These are phyloP conservation scores for Xylaria telfairii DNA, from an alignment of 495 filamentous ascomycete genomes.

Conservation along the genomic window DNA sequence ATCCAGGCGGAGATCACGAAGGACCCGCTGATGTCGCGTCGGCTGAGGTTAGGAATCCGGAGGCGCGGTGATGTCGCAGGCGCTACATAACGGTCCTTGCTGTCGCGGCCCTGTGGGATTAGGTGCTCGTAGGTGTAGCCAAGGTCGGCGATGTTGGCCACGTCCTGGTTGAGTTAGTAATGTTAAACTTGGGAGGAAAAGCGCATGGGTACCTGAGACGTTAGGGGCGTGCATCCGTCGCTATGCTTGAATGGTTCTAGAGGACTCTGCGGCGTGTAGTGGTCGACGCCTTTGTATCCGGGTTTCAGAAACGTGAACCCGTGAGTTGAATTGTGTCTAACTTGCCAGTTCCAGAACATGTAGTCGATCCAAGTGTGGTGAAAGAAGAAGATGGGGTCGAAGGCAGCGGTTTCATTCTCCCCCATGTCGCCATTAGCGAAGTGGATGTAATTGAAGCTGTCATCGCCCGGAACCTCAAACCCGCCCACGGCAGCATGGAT, in stretches of 20 bases:
- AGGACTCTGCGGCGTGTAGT: slow-evolving; percentile 25
- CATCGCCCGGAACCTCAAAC: slow-evolving; percentile 26
- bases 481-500: slow-evolving; percentile 43
- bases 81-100: background rate
- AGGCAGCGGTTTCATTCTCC: slow-evolving; percentile 41
- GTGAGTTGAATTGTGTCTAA: slow-evolving; percentile 25
- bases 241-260: slow-evolving; percentile 28
- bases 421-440: slow-evolving; percentile 45
- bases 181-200: background rate
- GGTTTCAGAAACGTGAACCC: slow-evolving; percentile 20
- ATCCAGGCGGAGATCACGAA: slow-evolving; percentile 31
- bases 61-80: slow-evolving; percentile 3
- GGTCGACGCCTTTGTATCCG: slow-evolving; percentile 27
- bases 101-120: background rate
- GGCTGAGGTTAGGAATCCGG: slow-evolving; percentile 24
- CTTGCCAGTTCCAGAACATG: slow-evolving; percentile 43
- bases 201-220: background rate
- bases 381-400: slow-evolving; percentile 45
- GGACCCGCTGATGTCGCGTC: slow-evolving; percentile 28
- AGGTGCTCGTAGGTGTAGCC: slow-evolving; percentile 24
- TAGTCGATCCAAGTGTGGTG: slow-evolving; percentile 42
- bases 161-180: slow-evolving; percentile 15
- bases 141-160: slow-evolving; percentile 26
- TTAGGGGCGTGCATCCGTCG: slow-evolving; percentile 2
- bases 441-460: slow-evolving; percentile 20